Conservation (phyloP, 139 green algal species). For the Chlamydomonas schloesseri region DNA sequence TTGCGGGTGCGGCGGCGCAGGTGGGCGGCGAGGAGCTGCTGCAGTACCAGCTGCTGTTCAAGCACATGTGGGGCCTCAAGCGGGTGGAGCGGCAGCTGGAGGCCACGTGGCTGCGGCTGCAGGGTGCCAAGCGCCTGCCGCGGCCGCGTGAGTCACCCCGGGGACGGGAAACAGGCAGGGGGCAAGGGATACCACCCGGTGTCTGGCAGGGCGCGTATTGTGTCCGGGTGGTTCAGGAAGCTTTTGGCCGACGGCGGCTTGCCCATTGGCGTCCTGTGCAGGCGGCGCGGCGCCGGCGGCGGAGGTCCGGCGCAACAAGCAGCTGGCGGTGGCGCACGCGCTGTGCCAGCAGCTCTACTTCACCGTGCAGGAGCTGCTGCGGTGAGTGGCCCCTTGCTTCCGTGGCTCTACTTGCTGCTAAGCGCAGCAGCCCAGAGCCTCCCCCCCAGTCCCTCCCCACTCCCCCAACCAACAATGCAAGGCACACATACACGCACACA, state of each 20-base stretch:
- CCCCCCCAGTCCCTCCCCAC: no score
- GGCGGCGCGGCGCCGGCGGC: neutral
- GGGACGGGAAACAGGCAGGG: neutral
- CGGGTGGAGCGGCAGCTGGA: slow-evolving; percentile 85
- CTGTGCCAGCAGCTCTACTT: slow-evolving; percentile 60
- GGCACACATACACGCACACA: no score
- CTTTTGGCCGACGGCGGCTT: no score
- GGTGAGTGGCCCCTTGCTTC: no score
- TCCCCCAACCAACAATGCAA: no score
- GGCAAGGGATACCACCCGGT: no score
- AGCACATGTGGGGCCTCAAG: slow-evolving; percentile 90
- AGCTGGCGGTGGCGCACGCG: slow-evolving; percentile 68
- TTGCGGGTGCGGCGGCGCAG: no score
- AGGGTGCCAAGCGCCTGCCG: slow-evolving; percentile 62
- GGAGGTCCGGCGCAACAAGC: neutral
- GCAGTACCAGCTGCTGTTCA: slow-evolving; percentile 94
- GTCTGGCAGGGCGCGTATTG: no score
- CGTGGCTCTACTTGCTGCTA: no score
- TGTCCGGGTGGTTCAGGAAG: no score
- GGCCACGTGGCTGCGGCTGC: slow-evolving; percentile 71
- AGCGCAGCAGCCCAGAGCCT: no score
- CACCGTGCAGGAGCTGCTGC: slow-evolving; percentile 32
- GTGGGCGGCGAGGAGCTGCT: slow-evolving; percentile 74
- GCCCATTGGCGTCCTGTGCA: no score
- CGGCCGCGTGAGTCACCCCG: slow-evolving; percentile 1